A percentile compares a stretch with the other conserved stretches of the same genome.
These are phyloP conservation scores for Solanum stenotomum DNA, from an alignment of 257 asterid species.

Conservation along the genomic window DNA sequence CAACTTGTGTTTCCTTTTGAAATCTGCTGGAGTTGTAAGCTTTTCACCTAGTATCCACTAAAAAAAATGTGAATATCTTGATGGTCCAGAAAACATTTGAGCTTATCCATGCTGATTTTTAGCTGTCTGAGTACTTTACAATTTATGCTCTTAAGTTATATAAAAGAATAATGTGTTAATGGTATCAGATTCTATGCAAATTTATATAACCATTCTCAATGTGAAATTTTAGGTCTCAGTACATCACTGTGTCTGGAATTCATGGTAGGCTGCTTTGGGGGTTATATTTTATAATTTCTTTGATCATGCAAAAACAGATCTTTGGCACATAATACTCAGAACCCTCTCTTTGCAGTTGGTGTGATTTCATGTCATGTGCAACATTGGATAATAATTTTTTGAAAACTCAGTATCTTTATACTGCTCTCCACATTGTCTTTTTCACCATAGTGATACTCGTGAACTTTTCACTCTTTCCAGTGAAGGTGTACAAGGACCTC, in stretches of 20 bases:
- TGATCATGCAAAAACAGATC: not conserved
- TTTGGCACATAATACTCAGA: not conserved
- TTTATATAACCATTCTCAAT: not conserved
- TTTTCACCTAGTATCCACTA: not conserved
- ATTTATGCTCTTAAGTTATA: not conserved
- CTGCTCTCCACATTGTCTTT: not conserved
- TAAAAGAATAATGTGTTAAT: not conserved
- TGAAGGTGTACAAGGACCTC: slow-evolving; percentile 39
- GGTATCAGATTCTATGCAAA: not conserved
- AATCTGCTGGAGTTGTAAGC: not conserved
- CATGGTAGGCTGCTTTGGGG: not conserved
- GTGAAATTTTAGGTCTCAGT: not conserved
- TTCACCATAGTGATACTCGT: not conserved
- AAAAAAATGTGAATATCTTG: not conserved
- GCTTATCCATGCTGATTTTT: not conserved
- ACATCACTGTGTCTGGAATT: not conserved
- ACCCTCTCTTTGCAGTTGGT: not conserved
- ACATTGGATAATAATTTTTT: not conserved
- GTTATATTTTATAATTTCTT: not conserved
- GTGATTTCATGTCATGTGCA: not conserved
- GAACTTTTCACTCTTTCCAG: slow-evolving; percentile 12
- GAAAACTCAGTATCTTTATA: not conserved
- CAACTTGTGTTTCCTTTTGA: not conserved
- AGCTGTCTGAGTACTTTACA: not conserved
- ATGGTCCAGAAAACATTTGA: not conserved